Percentiles rank a stretch among this genome's conserved stretches.
Evolutionary conservation across 495 filamentous ascomycete species (phyloP).

Genomic region (Neurospora sp.): DNA sequence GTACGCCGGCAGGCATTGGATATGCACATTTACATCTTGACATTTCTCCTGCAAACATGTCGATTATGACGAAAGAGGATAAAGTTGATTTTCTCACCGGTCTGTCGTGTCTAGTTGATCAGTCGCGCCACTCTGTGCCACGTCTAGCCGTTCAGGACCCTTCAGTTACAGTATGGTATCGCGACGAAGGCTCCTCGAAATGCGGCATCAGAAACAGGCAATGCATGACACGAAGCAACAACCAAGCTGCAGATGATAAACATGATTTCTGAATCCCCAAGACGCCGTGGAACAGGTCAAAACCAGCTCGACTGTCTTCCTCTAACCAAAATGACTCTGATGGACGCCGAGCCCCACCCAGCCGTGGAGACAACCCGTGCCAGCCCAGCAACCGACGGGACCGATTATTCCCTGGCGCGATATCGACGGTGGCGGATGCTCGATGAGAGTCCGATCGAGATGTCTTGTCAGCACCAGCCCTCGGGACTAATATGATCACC

Average conservation of each 20-base stretch:
- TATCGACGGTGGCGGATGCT: not conserved
- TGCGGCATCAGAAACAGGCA: not conserved
- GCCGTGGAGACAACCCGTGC: not conserved
- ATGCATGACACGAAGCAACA: not conserved
- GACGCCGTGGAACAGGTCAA: not conserved
- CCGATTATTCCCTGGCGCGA: not conserved
- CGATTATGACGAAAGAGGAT: not conserved
- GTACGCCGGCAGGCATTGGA: too few relatives aligned
- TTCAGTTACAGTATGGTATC: not conserved
- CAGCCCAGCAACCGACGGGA: not conserved
- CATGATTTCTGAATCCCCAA: not conserved
- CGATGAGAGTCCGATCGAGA: not conserved
- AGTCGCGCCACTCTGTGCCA: not conserved
- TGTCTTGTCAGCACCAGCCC: not conserved
- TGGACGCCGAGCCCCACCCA: not conserved
- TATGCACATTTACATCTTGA: not conserved
- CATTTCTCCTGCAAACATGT: not conserved
- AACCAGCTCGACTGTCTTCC: not conserved
- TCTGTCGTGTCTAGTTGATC: not conserved
- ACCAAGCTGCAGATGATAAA: not conserved
- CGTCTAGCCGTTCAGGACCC: not conserved
- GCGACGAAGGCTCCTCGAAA: not conserved
- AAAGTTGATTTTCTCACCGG: not conserved
- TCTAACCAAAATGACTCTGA: not conserved
- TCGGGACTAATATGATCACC: too few relatives aligned